phyloP scores from a whole-genome alignment of 2,329 filamentous ascomycete genomes.

The Biscogniauxia mediterranea region DNA sequence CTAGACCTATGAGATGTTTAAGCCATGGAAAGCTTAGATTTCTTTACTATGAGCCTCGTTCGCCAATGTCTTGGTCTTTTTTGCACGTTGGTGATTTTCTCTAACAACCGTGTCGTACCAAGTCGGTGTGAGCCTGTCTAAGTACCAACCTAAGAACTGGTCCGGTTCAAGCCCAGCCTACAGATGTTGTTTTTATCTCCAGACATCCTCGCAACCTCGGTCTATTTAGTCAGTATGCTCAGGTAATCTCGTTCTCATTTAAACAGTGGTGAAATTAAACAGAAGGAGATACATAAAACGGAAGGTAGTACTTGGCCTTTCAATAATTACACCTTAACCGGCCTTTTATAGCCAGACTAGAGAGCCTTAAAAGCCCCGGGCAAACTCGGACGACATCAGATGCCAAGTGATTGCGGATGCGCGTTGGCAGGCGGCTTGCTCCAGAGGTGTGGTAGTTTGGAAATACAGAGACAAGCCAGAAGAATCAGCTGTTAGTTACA shows the following conservation, averaged over 20 bases:
- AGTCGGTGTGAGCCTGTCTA: too few species aligned
- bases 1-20: not conserved
- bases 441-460: not conserved
- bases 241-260: not conserved
- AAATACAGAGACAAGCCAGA: not conserved
- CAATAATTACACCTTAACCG: not conserved
- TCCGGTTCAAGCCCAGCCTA: not conserved
- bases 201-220: too few species aligned
- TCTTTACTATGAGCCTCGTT: not conserved
- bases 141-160: too few species aligned
- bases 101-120: too few species aligned
- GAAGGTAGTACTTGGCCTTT: not conserved
- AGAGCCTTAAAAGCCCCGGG: not conserved
- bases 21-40: not conserved
- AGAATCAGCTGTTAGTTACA: not conserved
- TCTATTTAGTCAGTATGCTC: too few species aligned
- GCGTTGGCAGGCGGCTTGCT: not conserved
- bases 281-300: not conserved
- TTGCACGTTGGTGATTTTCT: not conserved
- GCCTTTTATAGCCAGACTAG: not conserved
- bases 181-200: not conserved
- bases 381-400: not conserved
- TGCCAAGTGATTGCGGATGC: not conserved
- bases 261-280: not conserved
- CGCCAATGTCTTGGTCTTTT: too few species aligned